Evolutionary conservation across 345 rosid species (phyloP).

Genomic region (Gossypium turneri): DNA sequence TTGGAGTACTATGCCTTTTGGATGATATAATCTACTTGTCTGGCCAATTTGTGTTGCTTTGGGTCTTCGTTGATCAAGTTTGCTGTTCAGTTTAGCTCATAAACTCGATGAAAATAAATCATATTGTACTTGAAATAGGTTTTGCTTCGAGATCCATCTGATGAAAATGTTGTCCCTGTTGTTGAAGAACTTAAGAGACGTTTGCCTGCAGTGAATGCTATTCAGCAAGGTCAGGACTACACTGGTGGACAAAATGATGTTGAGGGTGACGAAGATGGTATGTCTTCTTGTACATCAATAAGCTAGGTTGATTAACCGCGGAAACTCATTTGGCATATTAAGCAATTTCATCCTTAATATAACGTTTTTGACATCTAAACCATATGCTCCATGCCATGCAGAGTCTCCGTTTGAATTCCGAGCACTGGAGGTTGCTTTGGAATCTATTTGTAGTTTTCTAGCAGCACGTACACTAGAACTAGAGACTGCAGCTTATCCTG

Average conservation of each 20-base stretch:
- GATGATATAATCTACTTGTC: not conserved
- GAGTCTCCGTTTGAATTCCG: constrained; percentile 87
- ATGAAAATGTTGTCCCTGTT: constrained; percentile 77
- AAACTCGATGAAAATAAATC: not conserved
- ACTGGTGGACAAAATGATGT: constrained; percentile 45
- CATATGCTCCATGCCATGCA: constrained; percentile 30
- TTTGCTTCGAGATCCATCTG: constrained; percentile 75
- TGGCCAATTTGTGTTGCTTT: not conserved
- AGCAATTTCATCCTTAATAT: not conserved
- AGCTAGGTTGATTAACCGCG: not conserved
- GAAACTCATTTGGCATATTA: not conserved
- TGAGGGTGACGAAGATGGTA: constrained; percentile 97
- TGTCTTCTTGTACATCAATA: constrained; percentile 9
- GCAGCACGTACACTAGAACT: constrained; percentile 86
- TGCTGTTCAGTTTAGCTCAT: not conserved
- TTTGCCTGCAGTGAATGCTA: constrained; percentile 40
- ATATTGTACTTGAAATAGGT: constrained; percentile 39
- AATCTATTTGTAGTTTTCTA: constrained; percentile 89
- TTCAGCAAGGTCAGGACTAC: constrained; percentile 39
- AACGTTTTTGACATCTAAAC: constrained; percentile 12
- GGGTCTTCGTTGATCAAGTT: not conserved
- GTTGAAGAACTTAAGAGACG: constrained; percentile 91
- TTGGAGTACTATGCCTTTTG: not conserved
- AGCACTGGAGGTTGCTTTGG: constrained; percentile 89
- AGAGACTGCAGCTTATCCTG: constrained; percentile 93